Base-by-base conservation (phyloP, 2,329 filamentous ascomycete genomes). In the Parafenestella ontariensis region DNA sequence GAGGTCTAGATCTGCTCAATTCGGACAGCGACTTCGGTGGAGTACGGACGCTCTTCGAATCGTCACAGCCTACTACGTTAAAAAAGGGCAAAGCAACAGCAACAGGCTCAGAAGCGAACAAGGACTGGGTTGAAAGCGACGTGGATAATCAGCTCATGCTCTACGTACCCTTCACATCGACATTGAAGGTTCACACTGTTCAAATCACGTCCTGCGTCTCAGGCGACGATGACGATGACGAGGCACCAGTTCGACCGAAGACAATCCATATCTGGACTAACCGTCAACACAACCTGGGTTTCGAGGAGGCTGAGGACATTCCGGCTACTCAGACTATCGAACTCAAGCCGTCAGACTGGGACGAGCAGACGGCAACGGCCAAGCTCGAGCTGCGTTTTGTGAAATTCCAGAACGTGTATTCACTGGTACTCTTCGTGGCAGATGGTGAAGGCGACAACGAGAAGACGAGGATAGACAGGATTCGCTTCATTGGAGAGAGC, bases 101-200 rank as follows among this genome's bases (percentile, higher is more conserved):
- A 50, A 87, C 87, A 70, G 77, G 79, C 29, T 75, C 74, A 21
- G 74, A 79, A 24, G 86, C 85, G 10, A 77, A 74, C 64, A 76
- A 78, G 71, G 94, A 99, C 77, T 98, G 91, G 89, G 88, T 98
- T 20, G 91, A 97, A 81, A 97, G 92, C 76, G 94, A 97, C 72
- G 96, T 94, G 31, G 95, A 99, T 72, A 93, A 98, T 79, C 95
- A 99, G 81, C 81, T 99, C 58, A 90, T 98, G 84, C 84, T 99
- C 42, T 98, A 89, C 77, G 83, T 96, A 52, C 94, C 95, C 0
- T 96, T 99, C 79, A 89, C 93, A 75, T 87, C 89, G 28, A 91
- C 87, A 43, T 75, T 96, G 62, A 99, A 98, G 81, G 84, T 98
- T 46, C 94, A 97, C 78, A 93, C 92, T 10, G 78, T 85, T 51